phyloP scores from a whole-genome alignment of 2,329 filamentous ascomycete genomes.

The Pseudopithomyces chartarum region DNA sequence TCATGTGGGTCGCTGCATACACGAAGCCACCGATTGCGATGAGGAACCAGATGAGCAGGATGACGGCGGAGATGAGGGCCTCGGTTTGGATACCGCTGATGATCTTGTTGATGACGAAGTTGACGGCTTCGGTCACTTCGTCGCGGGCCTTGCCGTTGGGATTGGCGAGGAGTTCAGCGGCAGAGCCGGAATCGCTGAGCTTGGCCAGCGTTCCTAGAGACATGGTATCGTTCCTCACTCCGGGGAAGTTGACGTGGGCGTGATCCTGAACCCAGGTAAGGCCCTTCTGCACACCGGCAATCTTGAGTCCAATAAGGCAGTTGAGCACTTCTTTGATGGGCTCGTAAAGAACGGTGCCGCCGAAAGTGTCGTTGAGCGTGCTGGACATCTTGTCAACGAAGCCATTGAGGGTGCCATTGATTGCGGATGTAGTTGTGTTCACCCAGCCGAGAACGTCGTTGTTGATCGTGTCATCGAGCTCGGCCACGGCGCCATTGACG shows the following conservation, averaged over 20 bases:
- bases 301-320: constrained; percentile 87
- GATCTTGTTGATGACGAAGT: constrained; percentile 70
- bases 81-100: constrained; percentile 73
- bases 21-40: constrained; percentile 75
- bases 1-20: constrained; percentile 67
- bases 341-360: constrained; percentile 77
- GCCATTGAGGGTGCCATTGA: constrained; percentile 83
- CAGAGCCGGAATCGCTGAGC: constrained; percentile 56
- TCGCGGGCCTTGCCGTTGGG: constrained; percentile 75
- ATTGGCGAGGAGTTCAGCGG: constrained; percentile 76
- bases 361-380: constrained; percentile 77
- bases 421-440: constrained; percentile 76
- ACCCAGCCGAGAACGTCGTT: constrained; percentile 86
- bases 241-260: constrained; percentile 80
- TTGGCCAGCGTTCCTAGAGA: constrained; percentile 73
- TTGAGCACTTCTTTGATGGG: constrained; percentile 80
- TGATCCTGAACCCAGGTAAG: constrained; percentile 93
- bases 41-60: constrained; percentile 78
- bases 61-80: constrained; percentile 74
- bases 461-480: constrained; percentile 76
- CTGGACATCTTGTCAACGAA: constrained; percentile 80
- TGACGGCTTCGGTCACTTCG: constrained; percentile 78
- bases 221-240: constrained; percentile 80
- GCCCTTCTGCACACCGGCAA: constrained; percentile 81
- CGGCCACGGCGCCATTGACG: constrained; percentile 73